Percentiles rank a stretch among this genome's conserved stretches.
phyloP scores from a whole-genome alignment of 495 filamentous ascomycete genomes.

The Jackrogersella minutella region DNA sequence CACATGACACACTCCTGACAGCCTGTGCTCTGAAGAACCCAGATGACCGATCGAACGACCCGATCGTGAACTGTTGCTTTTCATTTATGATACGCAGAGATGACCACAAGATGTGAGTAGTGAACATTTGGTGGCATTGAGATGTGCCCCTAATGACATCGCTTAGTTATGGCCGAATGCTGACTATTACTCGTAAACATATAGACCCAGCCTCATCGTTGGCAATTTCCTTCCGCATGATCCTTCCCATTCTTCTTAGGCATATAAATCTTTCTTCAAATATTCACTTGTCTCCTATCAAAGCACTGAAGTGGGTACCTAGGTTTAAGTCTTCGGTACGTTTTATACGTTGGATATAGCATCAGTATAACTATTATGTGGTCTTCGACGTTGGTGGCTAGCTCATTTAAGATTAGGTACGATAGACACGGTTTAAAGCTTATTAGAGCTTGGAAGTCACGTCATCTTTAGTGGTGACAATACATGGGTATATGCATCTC shows the following conservation, averaged over 20 bases:
- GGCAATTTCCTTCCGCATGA: constrained; percentile 91
- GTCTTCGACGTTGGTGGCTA: constrained; percentile 11
- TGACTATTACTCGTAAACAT: constrained; percentile 21
- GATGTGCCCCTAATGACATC: neutral
- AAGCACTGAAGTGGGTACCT: neutral
- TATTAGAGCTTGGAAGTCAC: constrained; percentile 22
- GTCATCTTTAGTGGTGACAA: constrained; percentile 17
- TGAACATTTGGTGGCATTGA: neutral
- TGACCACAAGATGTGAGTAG: constrained; percentile 91
- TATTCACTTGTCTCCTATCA: constrained; percentile 4
- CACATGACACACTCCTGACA: constrained; percentile 96
- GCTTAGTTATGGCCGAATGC: neutral
- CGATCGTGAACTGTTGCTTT: constrained; percentile 91
- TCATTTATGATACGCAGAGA: constrained; percentile 96
- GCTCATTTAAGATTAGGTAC: neutral
- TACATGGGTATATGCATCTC: neutral
- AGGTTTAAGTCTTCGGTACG: neutral
- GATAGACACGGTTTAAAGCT: constrained; percentile 30
- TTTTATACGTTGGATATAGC: constrained; percentile 26
- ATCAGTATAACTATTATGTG: constrained; percentile 2
- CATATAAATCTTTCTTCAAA: neutral
- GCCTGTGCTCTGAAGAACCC: constrained; percentile 92
- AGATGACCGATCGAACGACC: constrained; percentile 71
- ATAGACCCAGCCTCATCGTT: constrained; percentile 89
- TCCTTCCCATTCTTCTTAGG: constrained; percentile 46